Percentiles rank a stretch among this genome's conserved stretches.
phyloP scores from a whole-genome alignment of 2,329 filamentous ascomycete species.

The Sporothrix dimorphospora region DNA sequence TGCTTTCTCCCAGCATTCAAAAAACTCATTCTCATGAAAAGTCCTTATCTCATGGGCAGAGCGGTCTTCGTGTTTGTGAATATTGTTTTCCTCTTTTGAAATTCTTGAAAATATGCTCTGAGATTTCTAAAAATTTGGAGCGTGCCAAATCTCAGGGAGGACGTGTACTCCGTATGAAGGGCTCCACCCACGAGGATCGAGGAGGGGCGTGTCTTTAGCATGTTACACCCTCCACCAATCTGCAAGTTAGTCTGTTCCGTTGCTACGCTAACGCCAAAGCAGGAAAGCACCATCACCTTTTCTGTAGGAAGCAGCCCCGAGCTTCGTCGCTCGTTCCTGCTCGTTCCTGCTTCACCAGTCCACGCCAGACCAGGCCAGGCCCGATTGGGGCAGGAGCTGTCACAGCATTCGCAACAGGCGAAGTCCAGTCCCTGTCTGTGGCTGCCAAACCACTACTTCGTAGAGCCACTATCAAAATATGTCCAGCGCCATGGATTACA shows the following conservation, averaged over 20 bases:
- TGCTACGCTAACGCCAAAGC: constrained; percentile 23
- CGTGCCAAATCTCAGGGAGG: neutral
- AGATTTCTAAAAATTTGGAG: neutral
- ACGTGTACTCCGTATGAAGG: neutral
- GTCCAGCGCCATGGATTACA: neutral
- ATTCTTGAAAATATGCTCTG: neutral
- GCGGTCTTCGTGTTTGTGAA: neutral
- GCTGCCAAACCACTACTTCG: neutral
- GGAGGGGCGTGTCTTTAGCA: constrained; percentile 11
- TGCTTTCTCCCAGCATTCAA: neutral
- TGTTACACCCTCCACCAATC: neutral
- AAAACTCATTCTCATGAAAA: neutral
- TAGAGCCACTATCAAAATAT: neutral
- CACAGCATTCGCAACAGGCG: neutral
- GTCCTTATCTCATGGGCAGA: neutral
- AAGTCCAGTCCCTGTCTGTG: neutral
- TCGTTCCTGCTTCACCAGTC: constrained; percentile 15
- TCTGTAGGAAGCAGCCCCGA: neutral
- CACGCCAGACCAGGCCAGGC: neutral
- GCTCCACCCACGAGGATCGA: neutral
- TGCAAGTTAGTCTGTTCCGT: constrained; percentile 19
- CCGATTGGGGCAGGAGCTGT: neutral
- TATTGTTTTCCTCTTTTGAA: neutral
- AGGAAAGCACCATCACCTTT: constrained; percentile 14
- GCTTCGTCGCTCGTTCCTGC: neutral